phyloP scores from a whole-genome alignment of 1,139 yeast species.

The Schwanniomyces etchellsii region DNA sequence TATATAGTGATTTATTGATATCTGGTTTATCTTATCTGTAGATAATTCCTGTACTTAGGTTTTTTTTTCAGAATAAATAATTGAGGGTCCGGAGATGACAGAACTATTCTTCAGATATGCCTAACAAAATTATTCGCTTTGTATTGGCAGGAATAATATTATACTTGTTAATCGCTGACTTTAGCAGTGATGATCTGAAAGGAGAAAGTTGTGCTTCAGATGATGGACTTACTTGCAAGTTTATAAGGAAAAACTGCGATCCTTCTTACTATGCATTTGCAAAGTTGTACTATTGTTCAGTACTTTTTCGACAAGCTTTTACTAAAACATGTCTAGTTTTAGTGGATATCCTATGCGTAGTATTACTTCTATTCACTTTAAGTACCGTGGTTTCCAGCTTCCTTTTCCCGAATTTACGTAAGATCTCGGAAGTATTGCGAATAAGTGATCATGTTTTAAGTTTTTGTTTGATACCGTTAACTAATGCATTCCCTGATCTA shows the following conservation, averaged over 20 bases:
- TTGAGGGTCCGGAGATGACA: too few species aligned
- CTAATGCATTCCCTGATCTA: conserved; percentile 38
- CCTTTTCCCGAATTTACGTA: conserved; percentile 26
- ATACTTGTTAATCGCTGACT: background rate
- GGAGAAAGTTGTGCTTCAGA: background rate
- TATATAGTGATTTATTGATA: too few species aligned
- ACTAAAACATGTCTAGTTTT: conserved; percentile 8
- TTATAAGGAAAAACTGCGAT: conserved; percentile 19
- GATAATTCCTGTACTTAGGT: too few species aligned
- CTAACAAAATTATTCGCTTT: background rate
- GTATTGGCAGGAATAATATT: background rate
- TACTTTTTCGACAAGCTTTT: conserved; percentile 10
- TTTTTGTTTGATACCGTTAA: conserved; percentile 32
- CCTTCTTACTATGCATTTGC: conserved; percentile 21
- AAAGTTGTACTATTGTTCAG: conserved; percentile 21
- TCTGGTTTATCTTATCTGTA: too few species aligned
- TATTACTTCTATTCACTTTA: conserved; percentile 17
- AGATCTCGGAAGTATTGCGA: conserved; percentile 19
- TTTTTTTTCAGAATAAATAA: too few species aligned
- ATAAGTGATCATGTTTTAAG: conserved; percentile 29
- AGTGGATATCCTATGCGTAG: conserved; percentile 14
- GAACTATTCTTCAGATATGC: too few species aligned
- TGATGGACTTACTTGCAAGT: conserved; percentile 3
- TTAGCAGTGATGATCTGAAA: background rate
- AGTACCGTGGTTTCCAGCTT: conserved; percentile 34